A percentile compares a stretch with the other conserved stretches of the same genome.
Evolutionary conservation across 768 basidiomycete genomes (phyloP).

Genomic region (Tulasnella sp.): DNA sequence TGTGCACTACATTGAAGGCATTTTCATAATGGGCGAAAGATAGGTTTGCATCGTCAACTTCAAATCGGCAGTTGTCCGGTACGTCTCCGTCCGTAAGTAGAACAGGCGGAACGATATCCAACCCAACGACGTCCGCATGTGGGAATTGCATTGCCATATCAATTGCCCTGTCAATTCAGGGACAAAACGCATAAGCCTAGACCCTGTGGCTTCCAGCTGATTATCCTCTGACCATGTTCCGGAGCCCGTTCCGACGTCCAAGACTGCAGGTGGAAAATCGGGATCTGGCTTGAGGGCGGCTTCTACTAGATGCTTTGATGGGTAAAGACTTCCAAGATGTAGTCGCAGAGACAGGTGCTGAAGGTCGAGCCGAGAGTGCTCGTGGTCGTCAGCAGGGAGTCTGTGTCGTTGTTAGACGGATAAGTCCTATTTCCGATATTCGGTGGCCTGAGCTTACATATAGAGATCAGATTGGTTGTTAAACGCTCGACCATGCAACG

Average conservation of each 20-base stretch:
- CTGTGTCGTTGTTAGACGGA: not conserved
- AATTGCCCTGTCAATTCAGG: slow-evolving; percentile 22
- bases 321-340: not conserved
- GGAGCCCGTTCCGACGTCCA: slow-evolving; percentile 22
- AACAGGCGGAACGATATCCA: slow-evolving; percentile 26
- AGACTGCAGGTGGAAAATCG: not conserved
- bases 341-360: slow-evolving; percentile 8
- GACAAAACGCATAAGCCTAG: not conserved
- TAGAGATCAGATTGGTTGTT: slow-evolving; percentile 10
- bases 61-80: slow-evolving; percentile 13
- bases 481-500: not conserved
- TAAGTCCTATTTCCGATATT: not conserved
- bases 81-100: not conserved
- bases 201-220: not conserved
- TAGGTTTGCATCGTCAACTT: slow-evolving; percentile 23
- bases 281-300: not conserved
- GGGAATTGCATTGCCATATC: slow-evolving; percentile 27
- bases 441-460: not conserved
- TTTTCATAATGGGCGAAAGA: slow-evolving; percentile 20
- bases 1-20: slow-evolving; percentile 27
- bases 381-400: slow-evolving; percentile 23
- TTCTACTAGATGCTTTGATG: not conserved
- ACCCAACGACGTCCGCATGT: slow-evolving; percentile 26
- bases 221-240: slow-evolving; percentile 8
- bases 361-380: slow-evolving; percentile 10